Evolutionary conservation across 169 alveolate genomes (phyloP), one percentile per base, ranked within the genome.

Genomic region (Theileria orientalis): DNA sequence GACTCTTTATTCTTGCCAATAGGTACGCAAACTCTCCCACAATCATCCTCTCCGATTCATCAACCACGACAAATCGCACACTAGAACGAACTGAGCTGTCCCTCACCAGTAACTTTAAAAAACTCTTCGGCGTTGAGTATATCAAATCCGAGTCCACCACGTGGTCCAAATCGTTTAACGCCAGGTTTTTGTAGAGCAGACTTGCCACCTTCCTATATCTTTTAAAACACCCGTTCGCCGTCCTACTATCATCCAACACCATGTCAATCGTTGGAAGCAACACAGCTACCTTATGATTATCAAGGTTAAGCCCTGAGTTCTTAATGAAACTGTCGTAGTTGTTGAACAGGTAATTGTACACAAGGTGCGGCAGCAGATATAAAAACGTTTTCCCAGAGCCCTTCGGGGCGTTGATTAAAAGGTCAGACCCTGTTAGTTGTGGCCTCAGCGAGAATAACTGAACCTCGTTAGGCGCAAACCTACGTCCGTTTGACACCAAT

Each of bases 251-350:
- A 8, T 56, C 66, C 40, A 82, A 25, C 1, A 74, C 76, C 9
- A 82, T 44, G 44, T 82, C 89, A n/a, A 67, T 25, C 29, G 89
- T 82, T 2, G 89, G 89, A 25, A 82, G 66, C 33, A 82, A 33
- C 14, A 82, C 82, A 27, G 73, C 52, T 21, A 59, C 29, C 30
- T 74, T 73, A 13, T 11, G 32, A 29, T 71, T 63, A 25, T 33
- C 6, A 6, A 52, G 62, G 54, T 35, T 30, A 0, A 37, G 8
- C 14, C n/a, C 40, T 41, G 14, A 25, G 7, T 41, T 63, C 14
- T 52, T 71, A 23, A 21, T 35, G 2, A 71, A 29, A 19, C 59
- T 27, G 0, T 44, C 37, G 3, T 21, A 7, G 19, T 19, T 41
- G 13, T 23, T 35, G 27, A 57, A 57, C 1, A 67, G 40, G 6